phyloP scores from a whole-genome alignment of 1,139 yeast genomes.

The Taphrina betulina region DNA sequence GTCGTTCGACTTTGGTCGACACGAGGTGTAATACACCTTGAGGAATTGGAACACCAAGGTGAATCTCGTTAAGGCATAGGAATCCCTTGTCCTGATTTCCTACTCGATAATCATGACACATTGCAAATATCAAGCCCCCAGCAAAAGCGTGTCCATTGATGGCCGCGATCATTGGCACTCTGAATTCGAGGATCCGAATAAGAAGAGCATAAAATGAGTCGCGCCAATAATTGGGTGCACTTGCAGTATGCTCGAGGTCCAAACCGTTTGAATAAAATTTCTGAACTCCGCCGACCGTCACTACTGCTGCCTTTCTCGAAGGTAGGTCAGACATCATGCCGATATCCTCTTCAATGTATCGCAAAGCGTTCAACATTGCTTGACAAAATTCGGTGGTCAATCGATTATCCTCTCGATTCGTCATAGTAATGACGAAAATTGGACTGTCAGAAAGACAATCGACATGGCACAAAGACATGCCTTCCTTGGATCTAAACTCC shows the following conservation, averaged over 20 bases:
- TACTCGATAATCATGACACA: constrained; percentile 46
- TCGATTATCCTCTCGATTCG: constrained; percentile 46
- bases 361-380: constrained; percentile 44
- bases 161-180: constrained; percentile 47
- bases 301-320: constrained; percentile 41
- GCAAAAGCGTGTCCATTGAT: constrained; percentile 49
- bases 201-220: constrained; percentile 43
- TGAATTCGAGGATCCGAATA: constrained; percentile 44
- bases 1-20: background rate
- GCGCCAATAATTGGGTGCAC: constrained; percentile 44
- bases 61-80: constrained; percentile 47
- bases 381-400: constrained; percentile 43
- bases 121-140: constrained; percentile 47
- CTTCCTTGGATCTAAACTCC: too few species aligned
- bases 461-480: too few species aligned
- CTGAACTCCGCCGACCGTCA: constrained; percentile 45
- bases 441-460: too few species aligned
- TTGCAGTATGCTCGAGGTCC: constrained; percentile 44
- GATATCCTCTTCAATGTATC: constrained; percentile 40
- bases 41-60: constrained; percentile 41
- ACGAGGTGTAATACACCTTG: constrained; percentile 13
- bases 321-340: constrained; percentile 40
- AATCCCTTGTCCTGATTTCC: constrained; percentile 47
- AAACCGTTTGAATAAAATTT: constrained; percentile 49
- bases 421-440: constrained; percentile 43